A percentile compares a stretch with the other conserved stretches of the same genome.
Conservation (phyloP, 164 flowering plant genomes). For the Sedum album region DNA sequence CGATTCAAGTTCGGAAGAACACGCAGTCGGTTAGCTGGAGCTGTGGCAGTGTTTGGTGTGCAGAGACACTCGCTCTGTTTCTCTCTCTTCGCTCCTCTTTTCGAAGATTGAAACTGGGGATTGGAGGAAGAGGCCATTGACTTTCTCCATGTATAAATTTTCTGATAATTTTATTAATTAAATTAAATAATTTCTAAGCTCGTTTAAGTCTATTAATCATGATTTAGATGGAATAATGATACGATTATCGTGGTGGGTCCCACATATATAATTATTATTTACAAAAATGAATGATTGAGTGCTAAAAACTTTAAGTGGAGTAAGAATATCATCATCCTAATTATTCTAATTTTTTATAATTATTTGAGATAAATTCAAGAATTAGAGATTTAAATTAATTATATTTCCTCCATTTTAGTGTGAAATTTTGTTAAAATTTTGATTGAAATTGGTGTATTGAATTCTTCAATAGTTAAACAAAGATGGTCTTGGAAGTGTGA, state of each 20-base stretch:
- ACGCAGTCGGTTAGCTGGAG: background rate
- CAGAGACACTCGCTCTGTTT: background rate
- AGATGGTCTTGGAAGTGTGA: too few relatives aligned
- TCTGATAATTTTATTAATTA: background rate
- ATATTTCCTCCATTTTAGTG: too few relatives aligned
- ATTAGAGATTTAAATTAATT: too few relatives aligned
- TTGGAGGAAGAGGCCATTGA: background rate
- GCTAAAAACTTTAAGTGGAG: too few relatives aligned
- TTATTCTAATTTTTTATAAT: too few relatives aligned
- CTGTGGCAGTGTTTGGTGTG: background rate
- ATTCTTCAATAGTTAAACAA: too few relatives aligned
- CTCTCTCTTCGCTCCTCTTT: background rate
- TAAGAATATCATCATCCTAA: too few relatives aligned
- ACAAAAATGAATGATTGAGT: too few relatives aligned
- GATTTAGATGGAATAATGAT: background rate
- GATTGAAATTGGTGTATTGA: too few relatives aligned
- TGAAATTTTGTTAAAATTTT: too few relatives aligned
- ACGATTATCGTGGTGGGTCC: constrained; percentile 1
- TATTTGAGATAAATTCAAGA: too few relatives aligned
- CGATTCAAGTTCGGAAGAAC: background rate
- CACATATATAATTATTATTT: background rate
- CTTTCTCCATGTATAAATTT: background rate
- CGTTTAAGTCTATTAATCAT: too few relatives aligned
- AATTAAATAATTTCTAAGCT: background rate
- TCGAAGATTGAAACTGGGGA: background rate